Evolutionary conservation across 2,329 filamentous ascomycete genomes (phyloP).

Genomic region (Pseudocercospora ulei): DNA sequence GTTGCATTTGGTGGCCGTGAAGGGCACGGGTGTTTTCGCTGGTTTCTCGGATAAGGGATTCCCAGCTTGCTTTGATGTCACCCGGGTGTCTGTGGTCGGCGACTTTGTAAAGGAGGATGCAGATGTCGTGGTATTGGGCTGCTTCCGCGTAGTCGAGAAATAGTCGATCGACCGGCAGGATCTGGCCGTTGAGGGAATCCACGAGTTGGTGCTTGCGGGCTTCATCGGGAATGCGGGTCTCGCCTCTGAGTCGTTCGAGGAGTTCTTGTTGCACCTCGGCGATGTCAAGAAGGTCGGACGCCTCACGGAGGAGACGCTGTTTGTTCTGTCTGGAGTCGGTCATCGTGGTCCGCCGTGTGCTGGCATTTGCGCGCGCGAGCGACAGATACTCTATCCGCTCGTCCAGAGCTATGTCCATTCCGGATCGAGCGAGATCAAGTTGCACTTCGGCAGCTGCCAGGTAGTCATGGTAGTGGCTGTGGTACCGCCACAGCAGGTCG

Average conservation of each 20-base stretch:
- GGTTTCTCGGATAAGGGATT: constrained; percentile 63
- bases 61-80: constrained; percentile 77
- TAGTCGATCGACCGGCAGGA: constrained; percentile 72
- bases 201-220: constrained; percentile 55
- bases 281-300: constrained; percentile 78
- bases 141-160: constrained; percentile 87
- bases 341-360: constrained; percentile 66
- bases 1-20: constrained; percentile 41
- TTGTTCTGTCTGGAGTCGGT: constrained; percentile 52
- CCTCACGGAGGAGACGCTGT: constrained; percentile 74
- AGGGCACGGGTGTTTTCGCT: constrained; percentile 42
- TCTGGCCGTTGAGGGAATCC: constrained; percentile 55
- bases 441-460: constrained; percentile 84
- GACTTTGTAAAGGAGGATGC: constrained; percentile 80
- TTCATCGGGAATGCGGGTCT: constrained; percentile 57
- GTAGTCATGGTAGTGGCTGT: constrained; percentile 72
- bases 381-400: constrained; percentile 82
- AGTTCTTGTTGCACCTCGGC: constrained; percentile 93
- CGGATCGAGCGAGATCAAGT: constrained; percentile 69
- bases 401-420: constrained; percentile 67
- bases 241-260: constrained; percentile 63
- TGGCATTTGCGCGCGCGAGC: constrained; percentile 83
- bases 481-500: constrained; percentile 87
- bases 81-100: constrained; percentile 83
- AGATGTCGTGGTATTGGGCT: constrained; percentile 87